These are phyloP conservation scores for Phytophthora pluvialis DNA, from an alignment of 352 stramenopile genomes.

Conservation along the genomic window DNA sequence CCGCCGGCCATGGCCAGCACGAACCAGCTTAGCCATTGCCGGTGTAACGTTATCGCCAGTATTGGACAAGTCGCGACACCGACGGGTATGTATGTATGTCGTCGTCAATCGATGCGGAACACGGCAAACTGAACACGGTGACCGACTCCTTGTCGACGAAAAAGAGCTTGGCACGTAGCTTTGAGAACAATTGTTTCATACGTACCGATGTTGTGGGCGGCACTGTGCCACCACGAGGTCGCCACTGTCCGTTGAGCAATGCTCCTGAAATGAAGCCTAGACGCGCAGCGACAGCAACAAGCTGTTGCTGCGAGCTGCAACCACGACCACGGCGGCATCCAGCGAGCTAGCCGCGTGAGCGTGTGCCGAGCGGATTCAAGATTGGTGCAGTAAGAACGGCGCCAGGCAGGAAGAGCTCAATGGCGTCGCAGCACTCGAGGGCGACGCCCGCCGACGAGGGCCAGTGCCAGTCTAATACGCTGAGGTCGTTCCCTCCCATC, in stretches of 20 bases:
- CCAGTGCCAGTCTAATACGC: not conserved
- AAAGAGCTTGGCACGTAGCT: not conserved
- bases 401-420: not conserved
- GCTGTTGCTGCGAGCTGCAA: not conserved
- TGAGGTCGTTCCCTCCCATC: constrained; percentile 29
- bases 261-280: not conserved
- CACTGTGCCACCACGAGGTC: no score
- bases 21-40: not conserved
- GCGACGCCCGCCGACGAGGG: not conserved
- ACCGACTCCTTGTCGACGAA: constrained; percentile 16
- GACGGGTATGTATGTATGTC: not conserved
- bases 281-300: not conserved
- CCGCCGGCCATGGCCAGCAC: not conserved
- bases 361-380: constrained; percentile 7
- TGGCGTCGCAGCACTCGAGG: constrained; percentile 6
- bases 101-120: constrained; percentile 10
- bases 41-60: not conserved
- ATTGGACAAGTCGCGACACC: constrained; percentile 20
- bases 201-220: no score
- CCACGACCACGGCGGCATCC: not conserved
- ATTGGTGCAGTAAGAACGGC: not conserved
- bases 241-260: no score
- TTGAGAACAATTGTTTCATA: not conserved
- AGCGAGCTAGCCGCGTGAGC: constrained; percentile 1
- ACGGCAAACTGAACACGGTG: constrained; percentile 20